Evolutionary conservation across 1,139 yeast genomes (phyloP).

Genomic region (Debaryomycetaceae sp.): DNA sequence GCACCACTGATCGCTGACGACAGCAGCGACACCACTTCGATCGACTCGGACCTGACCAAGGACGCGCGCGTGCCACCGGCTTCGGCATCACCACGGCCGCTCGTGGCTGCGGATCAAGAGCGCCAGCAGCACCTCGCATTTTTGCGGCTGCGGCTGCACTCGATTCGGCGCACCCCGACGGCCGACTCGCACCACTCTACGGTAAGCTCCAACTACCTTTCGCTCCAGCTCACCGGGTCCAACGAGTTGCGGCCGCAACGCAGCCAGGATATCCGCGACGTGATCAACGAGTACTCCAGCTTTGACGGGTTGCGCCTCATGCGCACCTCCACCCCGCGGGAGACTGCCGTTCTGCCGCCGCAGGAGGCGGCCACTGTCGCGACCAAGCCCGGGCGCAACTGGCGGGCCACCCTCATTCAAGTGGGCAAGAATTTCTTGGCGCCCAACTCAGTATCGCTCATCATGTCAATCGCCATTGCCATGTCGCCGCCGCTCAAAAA

Average conservation of each 20-base stretch:
- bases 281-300: conserved; percentile 59
- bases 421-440: conserved; percentile 55
- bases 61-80: conserved; percentile 8
- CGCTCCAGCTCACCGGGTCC: conserved; percentile 18
- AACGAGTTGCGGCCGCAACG: conserved; percentile 39
- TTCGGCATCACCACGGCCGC: conserved; percentile 9
- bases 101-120: conserved; percentile 2
- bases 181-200: conserved; percentile 1
- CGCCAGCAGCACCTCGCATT: conserved; percentile 17
- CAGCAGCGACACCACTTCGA: conserved; percentile 2
- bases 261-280: conserved; percentile 51
- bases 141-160: conserved; percentile 10
- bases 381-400: too few relatives aligned
- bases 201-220: conserved; percentile 11
- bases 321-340: background rate
- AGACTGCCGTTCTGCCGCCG: too few relatives aligned
- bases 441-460: conserved; percentile 65
- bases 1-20: background rate
- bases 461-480: conserved; percentile 58
- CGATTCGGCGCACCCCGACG: background rate
- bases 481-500: conserved; percentile 88
- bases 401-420: conserved; percentile 11
- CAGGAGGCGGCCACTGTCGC: too few relatives aligned
- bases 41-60: conserved; percentile 1
- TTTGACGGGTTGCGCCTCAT: conserved; percentile 29